Conservation (phyloP, 2,329 filamentous ascomycete species). For the Claviceps maximensis region DNA sequence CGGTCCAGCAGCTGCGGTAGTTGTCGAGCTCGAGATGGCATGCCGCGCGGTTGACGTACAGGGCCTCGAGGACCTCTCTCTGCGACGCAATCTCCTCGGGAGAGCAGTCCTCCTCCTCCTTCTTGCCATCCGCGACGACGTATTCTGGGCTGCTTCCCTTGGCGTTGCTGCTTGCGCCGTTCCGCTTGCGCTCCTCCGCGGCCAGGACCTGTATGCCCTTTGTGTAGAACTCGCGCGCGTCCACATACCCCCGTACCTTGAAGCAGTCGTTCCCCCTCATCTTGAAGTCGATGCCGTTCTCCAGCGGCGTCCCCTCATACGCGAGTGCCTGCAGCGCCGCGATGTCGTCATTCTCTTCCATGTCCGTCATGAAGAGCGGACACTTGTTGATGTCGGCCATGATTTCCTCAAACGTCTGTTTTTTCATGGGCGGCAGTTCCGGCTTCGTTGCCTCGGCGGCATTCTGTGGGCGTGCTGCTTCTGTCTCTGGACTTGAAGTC, state of each 20-base stretch:
- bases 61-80: conserved; percentile 54
- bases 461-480: neutral
- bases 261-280: conserved; percentile 89
- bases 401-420: conserved; percentile 42
- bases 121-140: conserved; percentile 18
- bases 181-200: conserved; percentile 45
- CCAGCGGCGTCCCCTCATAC: conserved; percentile 80
- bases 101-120: conserved; percentile 30
- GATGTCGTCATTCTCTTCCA: conserved; percentile 72
- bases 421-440: conserved; percentile 31
- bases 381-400: conserved; percentile 44
- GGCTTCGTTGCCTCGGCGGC: conserved; percentile 21
- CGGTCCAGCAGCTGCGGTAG: conserved; percentile 72
- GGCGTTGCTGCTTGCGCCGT: conserved; percentile 18
- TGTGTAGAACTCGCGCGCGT: conserved; percentile 83
- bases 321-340: conserved; percentile 82
- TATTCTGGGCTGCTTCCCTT: conserved; percentile 13
- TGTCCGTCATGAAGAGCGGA: conserved; percentile 91
- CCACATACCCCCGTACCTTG: conserved; percentile 55
- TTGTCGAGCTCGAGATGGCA: conserved; percentile 84
- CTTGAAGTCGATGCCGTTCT: conserved; percentile 75
- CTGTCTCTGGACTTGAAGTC: too few species aligned
- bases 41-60: conserved; percentile 76
- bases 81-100: conserved; percentile 50
- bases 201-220: conserved; percentile 68